Percentiles rank a stretch among this genome's conserved stretches.
phyloP scores from a whole-genome alignment of 441 rosid species.

The Pelargonium cotyledonis region DNA sequence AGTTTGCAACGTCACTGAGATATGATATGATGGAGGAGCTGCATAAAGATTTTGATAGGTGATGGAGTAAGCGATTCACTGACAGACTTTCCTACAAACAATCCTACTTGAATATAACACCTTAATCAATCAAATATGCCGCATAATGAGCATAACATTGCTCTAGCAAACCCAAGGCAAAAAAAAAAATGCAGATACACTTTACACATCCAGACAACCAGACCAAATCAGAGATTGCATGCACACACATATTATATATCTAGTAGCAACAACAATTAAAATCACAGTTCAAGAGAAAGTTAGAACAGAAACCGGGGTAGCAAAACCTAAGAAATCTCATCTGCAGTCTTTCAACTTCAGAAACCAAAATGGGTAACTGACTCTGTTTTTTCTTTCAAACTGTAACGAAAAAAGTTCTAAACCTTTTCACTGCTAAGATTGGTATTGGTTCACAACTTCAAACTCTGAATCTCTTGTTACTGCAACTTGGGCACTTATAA shows the following conservation, averaged over 20 bases:
- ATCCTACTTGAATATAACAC: too few relatives aligned
- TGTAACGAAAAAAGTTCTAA: constrained; percentile 23
- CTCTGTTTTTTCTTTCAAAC: constrained; percentile 37
- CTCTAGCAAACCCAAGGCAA: neutral
- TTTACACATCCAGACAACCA: neutral
- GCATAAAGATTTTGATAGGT: too few relatives aligned
- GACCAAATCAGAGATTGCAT: neutral
- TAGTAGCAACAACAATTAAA: constrained; percentile 21
- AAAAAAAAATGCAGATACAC: neutral
- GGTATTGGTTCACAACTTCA: constrained; percentile 13
- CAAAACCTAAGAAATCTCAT: constrained; percentile 23
- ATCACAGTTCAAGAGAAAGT: constrained; percentile 22
- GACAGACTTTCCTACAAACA: too few relatives aligned
- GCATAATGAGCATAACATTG: neutral
- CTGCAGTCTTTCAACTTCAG: constrained; percentile 27
- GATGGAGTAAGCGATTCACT: too few relatives aligned
- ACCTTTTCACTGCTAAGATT: constrained; percentile 29
- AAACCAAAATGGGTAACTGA: constrained; percentile 27
- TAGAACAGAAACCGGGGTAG: constrained; percentile 26
- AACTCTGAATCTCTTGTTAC: constrained; percentile 66
- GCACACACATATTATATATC: constrained; percentile 18
- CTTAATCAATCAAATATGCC: too few relatives aligned
- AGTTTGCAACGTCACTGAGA: too few relatives aligned
- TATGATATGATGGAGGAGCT: too few relatives aligned
- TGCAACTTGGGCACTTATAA: constrained; percentile 89